These are phyloP conservation scores for Raddia distichophylla DNA, from an alignment of 176 grass and related monocot species.

Conservation along the genomic window DNA sequence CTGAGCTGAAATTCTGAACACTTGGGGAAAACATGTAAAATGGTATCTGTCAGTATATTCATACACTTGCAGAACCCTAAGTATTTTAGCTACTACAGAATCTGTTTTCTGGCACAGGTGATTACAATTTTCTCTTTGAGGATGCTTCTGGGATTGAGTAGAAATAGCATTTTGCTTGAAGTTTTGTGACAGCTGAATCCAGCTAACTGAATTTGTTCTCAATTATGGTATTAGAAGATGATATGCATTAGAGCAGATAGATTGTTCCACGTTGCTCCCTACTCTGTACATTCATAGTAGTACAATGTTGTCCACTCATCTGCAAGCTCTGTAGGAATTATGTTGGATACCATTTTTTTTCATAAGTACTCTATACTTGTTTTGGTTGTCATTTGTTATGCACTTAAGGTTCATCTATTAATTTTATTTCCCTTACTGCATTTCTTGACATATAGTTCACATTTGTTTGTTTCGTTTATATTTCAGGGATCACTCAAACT, in stretches of 20 bases:
- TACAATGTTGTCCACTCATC: not conserved
- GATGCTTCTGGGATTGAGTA: not conserved
- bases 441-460: constrained; percentile 22
- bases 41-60: constrained; percentile 2
- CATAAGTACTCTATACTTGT: not conserved
- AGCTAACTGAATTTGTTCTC: constrained; percentile 1
- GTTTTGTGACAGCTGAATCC: not conserved
- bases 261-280: not conserved
- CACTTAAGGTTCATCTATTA: constrained; percentile 22
- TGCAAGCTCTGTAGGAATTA: constrained; percentile 13
- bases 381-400: constrained; percentile 17
- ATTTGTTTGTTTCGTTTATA: constrained; percentile 28
- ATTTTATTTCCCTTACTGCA: constrained; percentile 14
- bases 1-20: not conserved
- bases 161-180: not conserved
- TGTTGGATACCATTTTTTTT: constrained; percentile 40
- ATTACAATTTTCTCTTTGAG: not conserved
- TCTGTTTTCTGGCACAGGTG: constrained; percentile 7
- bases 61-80: not conserved
- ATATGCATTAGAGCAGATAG: not conserved
- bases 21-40: not conserved
- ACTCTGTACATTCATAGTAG: not conserved
- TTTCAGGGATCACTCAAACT: constrained; percentile 93
- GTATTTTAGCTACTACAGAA: constrained; percentile 6
- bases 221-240: not conserved